These are phyloP conservation scores for Sanghuangporus baumii DNA, from an alignment of 1,284 basidiomycete genomes.

Conservation along the genomic window DNA sequence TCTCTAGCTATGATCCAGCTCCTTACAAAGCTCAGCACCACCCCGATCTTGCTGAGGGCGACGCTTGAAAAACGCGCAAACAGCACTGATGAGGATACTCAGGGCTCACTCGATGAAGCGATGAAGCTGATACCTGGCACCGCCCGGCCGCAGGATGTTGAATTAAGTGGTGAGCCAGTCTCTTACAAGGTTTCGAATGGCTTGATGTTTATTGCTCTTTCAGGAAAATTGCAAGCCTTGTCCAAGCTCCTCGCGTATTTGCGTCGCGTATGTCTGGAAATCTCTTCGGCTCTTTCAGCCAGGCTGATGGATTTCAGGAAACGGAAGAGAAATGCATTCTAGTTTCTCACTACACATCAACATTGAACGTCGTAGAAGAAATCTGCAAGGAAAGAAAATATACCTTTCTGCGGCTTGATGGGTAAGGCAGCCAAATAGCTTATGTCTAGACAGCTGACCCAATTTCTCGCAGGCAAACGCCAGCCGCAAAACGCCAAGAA, in stretches of 20 bases:
- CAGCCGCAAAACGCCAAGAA: conserved; percentile 76
- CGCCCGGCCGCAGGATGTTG: conserved; percentile 62
- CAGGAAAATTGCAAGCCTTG: conserved; percentile 81
- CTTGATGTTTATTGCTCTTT: background rate
- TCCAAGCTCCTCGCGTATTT: conserved; percentile 68
- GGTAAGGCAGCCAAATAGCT: conserved; percentile 41
- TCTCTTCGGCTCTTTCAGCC: background rate
- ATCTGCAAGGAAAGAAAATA: conserved; percentile 77
- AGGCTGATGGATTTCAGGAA: conserved; percentile 29
- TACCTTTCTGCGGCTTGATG: conserved; percentile 84
- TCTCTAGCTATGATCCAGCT: conserved; percentile 79
- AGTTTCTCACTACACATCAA: conserved; percentile 87
- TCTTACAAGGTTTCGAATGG: background rate
- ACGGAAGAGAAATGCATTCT: conserved; percentile 93
- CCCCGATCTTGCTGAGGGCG: conserved; percentile 80
- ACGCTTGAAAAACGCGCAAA: conserved; percentile 56
- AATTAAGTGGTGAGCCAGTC: conserved; percentile 59
- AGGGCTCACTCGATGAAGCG: conserved; percentile 53
- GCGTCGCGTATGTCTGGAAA: conserved; percentile 39
- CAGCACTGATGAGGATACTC: conserved; percentile 30
- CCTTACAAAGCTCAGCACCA: conserved; percentile 90
- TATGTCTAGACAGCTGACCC: background rate
- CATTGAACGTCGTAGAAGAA: conserved; percentile 87
- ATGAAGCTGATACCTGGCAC: conserved; percentile 61
- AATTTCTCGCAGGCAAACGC: conserved; percentile 55